Percentiles rank a stretch among this genome's conserved stretches.
These are phyloP conservation scores for Camellia sinensis DNA, from an alignment of 148 eudicot species.

Conservation along the genomic window DNA sequence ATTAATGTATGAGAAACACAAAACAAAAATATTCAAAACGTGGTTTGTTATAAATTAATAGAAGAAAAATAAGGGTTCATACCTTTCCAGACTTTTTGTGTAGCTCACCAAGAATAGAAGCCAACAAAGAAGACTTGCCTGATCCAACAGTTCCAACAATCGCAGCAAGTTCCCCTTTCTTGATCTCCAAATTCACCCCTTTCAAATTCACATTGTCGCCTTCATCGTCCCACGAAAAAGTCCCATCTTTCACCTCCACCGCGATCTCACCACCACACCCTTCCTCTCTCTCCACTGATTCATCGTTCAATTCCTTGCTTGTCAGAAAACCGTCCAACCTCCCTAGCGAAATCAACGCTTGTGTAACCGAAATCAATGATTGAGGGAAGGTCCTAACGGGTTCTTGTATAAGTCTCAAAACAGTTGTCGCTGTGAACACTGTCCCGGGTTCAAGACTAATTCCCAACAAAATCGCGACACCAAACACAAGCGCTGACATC, in stretches of 20 bases:
- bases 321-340: slow-evolving; percentile 21
- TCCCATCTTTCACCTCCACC: slow-evolving; percentile 23
- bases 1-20: slow-evolving; percentile 5
- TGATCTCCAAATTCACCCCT: slow-evolving; percentile 20
- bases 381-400: slow-evolving; percentile 22
- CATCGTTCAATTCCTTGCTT: slow-evolving; percentile 19
- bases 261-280: not conserved
- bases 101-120: slow-evolving; percentile 22
- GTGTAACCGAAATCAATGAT: slow-evolving; percentile 16
- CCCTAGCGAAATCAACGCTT: slow-evolving; percentile 18
- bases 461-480: slow-evolving; percentile 16
- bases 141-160: slow-evolving; percentile 31
- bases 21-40: slow-evolving; percentile 3
- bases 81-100: slow-evolving; percentile 25
- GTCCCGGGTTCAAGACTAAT: slow-evolving; percentile 14
- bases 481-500: slow-evolving; percentile 10
- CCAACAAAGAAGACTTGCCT: slow-evolving; percentile 26
- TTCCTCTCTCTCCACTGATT: slow-evolving; percentile 16
- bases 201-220: slow-evolving; percentile 14
- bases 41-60: not conserved
- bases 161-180: slow-evolving; percentile 25
- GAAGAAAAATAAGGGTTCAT: not conserved
- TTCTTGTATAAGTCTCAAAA: slow-evolving; percentile 16
- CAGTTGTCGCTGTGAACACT: slow-evolving; percentile 19
- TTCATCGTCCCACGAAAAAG: slow-evolving; percentile 25